Evolutionary conservation across 208 protist species (phyloP).

Genomic region (Trypanosoma vivax): DNA sequence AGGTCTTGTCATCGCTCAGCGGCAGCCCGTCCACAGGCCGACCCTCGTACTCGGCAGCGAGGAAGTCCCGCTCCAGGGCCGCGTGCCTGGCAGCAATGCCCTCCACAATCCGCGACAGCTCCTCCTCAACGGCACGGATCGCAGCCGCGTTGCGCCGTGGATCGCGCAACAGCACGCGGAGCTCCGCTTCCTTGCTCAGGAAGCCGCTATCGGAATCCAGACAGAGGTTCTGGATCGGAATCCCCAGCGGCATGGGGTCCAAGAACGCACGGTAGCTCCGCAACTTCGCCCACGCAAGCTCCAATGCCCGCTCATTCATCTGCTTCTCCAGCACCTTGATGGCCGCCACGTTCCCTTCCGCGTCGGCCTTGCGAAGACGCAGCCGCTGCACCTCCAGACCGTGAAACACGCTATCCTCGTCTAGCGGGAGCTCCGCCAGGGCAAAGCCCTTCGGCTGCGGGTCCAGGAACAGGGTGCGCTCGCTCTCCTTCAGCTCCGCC

Average conservation of each 20-base stretch:
- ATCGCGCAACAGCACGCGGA: conserved; percentile 8
- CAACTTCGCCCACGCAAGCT: conserved; percentile 27
- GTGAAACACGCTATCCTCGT: conserved; percentile 25
- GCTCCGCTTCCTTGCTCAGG: neutral
- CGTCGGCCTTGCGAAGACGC: conserved; percentile 34
- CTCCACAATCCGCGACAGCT: no score
- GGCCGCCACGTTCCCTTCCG: conserved; percentile 1
- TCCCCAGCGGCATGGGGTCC: conserved; percentile 34
- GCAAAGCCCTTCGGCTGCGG: conserved; percentile 35
- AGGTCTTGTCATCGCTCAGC: conserved; percentile 45
- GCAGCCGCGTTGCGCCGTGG: conserved; percentile 12
- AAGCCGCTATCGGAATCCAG: neutral
- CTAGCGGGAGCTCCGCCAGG: conserved; percentile 31
- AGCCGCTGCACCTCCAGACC: conserved; percentile 54
- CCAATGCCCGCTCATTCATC: conserved; percentile 43
- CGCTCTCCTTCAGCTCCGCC: conserved; percentile 28
- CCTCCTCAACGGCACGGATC: no score
- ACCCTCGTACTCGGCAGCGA: conserved; percentile 52
- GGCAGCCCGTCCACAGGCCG: conserved; percentile 40
- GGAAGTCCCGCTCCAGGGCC: conserved; percentile 45
- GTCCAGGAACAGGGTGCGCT: conserved; percentile 55
- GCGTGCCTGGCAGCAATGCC: conserved; percentile 35
- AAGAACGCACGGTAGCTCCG: conserved; percentile 33
- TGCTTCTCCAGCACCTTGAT: conserved; percentile 42
- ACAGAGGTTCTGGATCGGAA: conserved; percentile 35